phyloP scores from a whole-genome alignment of 768 basidiomycete genomes.

The Termitomyces sp. region DNA sequence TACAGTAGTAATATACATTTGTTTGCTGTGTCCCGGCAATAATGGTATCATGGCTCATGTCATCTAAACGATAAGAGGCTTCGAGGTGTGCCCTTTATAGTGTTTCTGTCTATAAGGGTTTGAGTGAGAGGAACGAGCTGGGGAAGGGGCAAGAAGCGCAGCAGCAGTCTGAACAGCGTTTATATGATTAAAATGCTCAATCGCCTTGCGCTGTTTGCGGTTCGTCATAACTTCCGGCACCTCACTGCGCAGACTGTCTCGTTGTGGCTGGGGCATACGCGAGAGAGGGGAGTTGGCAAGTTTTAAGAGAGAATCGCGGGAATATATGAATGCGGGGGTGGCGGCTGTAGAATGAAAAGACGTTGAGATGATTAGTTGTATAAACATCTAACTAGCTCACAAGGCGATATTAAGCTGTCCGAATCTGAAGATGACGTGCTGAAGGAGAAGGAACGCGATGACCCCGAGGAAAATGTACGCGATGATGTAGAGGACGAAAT shows the following conservation, averaged over 20 bases:
- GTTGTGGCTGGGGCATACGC: constrained; percentile 20
- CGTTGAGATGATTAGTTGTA: not conserved
- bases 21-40: not conserved
- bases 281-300: constrained; percentile 27
- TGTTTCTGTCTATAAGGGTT: not conserved
- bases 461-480: not conserved
- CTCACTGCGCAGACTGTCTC: constrained; percentile 21
- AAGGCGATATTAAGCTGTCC: constrained; percentile 12
- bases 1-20: constrained; percentile 5
- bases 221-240: constrained; percentile 26
- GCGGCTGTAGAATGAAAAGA: constrained; percentile 2
- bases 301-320: constrained; percentile 22
- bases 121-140: not conserved
- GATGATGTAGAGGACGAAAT: constrained; percentile 17
- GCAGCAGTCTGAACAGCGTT: constrained; percentile 1
- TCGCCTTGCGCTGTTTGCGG: constrained; percentile 26
- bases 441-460: constrained; percentile 12
- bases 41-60: not conserved
- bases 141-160: not conserved
- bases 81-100: not conserved
- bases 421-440: constrained; percentile 19
- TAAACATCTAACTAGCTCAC: constrained; percentile 6
- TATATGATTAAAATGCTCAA: constrained; percentile 22
- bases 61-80: not conserved
- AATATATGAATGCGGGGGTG: constrained; percentile 22